Evolutionary conservation across 2,329 filamentous ascomycete species (phyloP).

Genomic region (Cercospora zeina): DNA sequence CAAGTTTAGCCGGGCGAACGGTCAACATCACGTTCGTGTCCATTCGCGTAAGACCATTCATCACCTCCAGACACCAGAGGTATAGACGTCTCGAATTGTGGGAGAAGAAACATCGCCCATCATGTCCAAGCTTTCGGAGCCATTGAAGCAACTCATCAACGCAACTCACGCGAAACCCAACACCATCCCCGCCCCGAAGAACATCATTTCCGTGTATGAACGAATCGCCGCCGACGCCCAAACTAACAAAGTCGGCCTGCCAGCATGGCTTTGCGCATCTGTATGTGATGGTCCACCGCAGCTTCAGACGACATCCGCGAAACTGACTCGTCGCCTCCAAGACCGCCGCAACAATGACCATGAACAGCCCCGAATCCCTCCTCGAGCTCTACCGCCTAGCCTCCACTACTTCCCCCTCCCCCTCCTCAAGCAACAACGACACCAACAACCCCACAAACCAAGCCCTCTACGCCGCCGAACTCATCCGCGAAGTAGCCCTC

Average conservation of each 20-base stretch:
- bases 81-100: neutral
- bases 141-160: constrained; percentile 73
- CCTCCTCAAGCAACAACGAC: constrained; percentile 34
- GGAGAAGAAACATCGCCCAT: neutral
- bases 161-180: constrained; percentile 66
- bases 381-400: constrained; percentile 58
- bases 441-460: constrained; percentile 33
- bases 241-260: constrained; percentile 60
- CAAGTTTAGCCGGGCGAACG: neutral
- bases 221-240: constrained; percentile 64
- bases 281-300: constrained; percentile 45
- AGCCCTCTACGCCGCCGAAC: constrained; percentile 60
- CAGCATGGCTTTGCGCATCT: constrained; percentile 67
- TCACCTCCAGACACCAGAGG: too few species aligned
- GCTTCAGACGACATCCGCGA: neutral
- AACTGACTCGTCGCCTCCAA: constrained; percentile 38
- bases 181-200: constrained; percentile 62
- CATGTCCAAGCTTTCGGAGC: constrained; percentile 72
- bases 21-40: constrained; percentile 3
- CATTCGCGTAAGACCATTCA: neutral
- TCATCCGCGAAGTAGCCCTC: constrained; percentile 72
- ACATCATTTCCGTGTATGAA: constrained; percentile 65
- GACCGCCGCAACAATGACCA: constrained; percentile 80
- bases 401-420: constrained; percentile 33
- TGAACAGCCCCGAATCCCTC: constrained; percentile 80